Percentiles rank a stretch among this genome's conserved stretches.
phyloP scores from a whole-genome alignment of 352 stramenopile genomes.

The Phytopythium aichiense region DNA sequence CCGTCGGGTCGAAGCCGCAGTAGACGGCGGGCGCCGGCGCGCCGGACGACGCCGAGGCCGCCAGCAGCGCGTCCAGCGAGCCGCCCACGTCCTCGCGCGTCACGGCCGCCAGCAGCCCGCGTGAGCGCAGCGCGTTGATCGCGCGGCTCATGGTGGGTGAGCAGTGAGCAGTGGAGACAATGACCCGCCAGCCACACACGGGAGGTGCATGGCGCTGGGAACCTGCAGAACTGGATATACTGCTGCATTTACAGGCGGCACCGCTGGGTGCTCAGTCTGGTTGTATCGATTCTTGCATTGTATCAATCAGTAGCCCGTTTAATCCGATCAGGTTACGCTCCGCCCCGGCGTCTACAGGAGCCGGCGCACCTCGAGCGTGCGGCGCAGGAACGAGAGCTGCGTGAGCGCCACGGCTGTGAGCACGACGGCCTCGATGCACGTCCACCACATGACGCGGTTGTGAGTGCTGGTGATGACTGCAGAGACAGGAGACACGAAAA shows the following conservation, averaged over 20 bases:
- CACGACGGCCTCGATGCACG: slow-evolving; percentile 70
- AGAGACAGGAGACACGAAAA: neutral
- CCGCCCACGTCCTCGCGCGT: slow-evolving; percentile 60
- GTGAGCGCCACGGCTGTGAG: slow-evolving; percentile 64
- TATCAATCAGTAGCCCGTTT: neutral
- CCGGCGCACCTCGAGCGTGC: slow-evolving; percentile 81
- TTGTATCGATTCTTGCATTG: neutral
- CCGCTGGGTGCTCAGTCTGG: neutral
- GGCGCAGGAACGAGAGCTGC: slow-evolving; percentile 80
- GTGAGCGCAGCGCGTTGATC: slow-evolving; percentile 48
- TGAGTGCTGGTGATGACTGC: slow-evolving; percentile 83
- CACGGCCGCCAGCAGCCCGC: slow-evolving; percentile 70
- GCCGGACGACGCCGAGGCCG: neutral
- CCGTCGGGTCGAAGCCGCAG: slow-evolving; percentile 92
- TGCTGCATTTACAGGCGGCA: no score
- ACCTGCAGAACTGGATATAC: no score
- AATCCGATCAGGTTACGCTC: no score
- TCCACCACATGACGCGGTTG: slow-evolving; percentile 81
- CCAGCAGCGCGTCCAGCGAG: slow-evolving; percentile 50
- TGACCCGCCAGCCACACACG: neutral
- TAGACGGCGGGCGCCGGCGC: slow-evolving; percentile 52
- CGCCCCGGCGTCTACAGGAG: slow-evolving; percentile 35
- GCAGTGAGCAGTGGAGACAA: neutral
- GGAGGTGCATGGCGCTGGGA: no score
- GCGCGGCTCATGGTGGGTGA: slow-evolving; percentile 61